phyloP scores from a whole-genome alignment of 306 rosid species.

The Carpinus fangiana region DNA sequence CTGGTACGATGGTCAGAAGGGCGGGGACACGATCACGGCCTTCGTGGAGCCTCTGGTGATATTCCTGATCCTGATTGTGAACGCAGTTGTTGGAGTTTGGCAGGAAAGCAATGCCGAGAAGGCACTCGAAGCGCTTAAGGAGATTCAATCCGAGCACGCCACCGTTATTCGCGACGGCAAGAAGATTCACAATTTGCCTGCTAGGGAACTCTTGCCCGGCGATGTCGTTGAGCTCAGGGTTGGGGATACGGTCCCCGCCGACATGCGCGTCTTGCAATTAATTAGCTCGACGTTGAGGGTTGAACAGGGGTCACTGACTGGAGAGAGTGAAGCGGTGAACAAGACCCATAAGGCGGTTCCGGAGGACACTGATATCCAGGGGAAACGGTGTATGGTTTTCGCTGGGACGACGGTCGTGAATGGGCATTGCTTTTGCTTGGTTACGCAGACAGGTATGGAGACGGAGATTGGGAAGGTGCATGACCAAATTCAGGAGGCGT shows the following conservation, averaged over 20 bases:
- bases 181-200: slow-evolving; percentile 45
- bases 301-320: slow-evolving; percentile 62
- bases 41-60: slow-evolving; percentile 64
- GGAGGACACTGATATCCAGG: slow-evolving; percentile 52
- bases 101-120: slow-evolving; percentile 95
- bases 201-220: slow-evolving; percentile 87
- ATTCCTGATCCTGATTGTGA: slow-evolving; percentile 50
- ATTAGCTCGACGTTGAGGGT: slow-evolving; percentile 53
- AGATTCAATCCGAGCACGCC: slow-evolving; percentile 91
- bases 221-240: slow-evolving; percentile 56
- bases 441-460: slow-evolving; percentile 62
- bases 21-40: slow-evolving; percentile 52
- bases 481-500: slow-evolving; percentile 63
- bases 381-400: slow-evolving; percentile 58
- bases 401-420: slow-evolving; percentile 76
- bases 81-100: slow-evolving; percentile 86
- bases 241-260: slow-evolving; percentile 61
- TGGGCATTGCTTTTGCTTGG: slow-evolving; percentile 73
- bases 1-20: slow-evolving; percentile 75
- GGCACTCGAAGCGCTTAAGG: slow-evolving; percentile 87
- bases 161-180: slow-evolving; percentile 50
- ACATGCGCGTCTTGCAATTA: slow-evolving; percentile 56
- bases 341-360: slow-evolving; percentile 41
- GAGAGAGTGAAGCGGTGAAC: slow-evolving; percentile 61
- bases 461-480: slow-evolving; percentile 84